phyloP scores from a whole-genome alignment of 1,284 basidiomycete genomes.

The Sporisorium sorghi region DNA sequence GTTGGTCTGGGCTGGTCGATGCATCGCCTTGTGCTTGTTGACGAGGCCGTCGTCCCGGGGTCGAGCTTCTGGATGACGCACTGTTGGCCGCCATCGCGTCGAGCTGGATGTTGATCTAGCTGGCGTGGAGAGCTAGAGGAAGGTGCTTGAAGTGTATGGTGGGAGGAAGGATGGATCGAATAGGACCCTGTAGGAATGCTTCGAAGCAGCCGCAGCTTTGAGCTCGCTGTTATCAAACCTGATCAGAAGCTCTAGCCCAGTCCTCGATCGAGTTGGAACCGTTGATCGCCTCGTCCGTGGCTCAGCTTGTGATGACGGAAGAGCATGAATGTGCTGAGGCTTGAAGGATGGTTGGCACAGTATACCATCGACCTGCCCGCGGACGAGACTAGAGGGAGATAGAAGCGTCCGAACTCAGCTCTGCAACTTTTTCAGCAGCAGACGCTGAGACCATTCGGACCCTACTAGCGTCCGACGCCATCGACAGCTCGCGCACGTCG shows the following conservation, averaged over 20 bases:
- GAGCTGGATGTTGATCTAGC: not conserved
- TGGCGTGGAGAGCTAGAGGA: too few species aligned
- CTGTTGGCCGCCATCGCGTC: not conserved
- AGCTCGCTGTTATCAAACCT: not conserved
- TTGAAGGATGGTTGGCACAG: not conserved
- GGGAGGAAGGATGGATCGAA: not conserved
- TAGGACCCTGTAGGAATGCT: not conserved
- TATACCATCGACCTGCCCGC: not conserved
- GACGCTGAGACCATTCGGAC: slow-evolving; percentile 1
- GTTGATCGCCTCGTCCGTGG: not conserved
- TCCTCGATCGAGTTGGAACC: too few species aligned
- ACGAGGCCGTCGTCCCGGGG: not conserved
- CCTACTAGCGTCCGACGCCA: not conserved
- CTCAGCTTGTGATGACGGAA: not conserved
- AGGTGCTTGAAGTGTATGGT: not conserved
- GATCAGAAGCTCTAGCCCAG: not conserved
- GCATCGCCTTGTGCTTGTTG: not conserved
- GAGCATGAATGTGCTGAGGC: not conserved
- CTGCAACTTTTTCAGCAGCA: not conserved
- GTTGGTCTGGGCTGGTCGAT: slow-evolving; percentile 1
- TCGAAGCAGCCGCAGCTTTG: not conserved
- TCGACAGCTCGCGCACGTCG: too few species aligned
- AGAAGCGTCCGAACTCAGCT: not conserved
- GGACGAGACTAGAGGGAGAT: not conserved
- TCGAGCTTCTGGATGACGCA: not conserved